Conservation (phyloP, 2,329 filamentous ascomycete species). For the Tolypocladium ophioglossoides region DNA sequence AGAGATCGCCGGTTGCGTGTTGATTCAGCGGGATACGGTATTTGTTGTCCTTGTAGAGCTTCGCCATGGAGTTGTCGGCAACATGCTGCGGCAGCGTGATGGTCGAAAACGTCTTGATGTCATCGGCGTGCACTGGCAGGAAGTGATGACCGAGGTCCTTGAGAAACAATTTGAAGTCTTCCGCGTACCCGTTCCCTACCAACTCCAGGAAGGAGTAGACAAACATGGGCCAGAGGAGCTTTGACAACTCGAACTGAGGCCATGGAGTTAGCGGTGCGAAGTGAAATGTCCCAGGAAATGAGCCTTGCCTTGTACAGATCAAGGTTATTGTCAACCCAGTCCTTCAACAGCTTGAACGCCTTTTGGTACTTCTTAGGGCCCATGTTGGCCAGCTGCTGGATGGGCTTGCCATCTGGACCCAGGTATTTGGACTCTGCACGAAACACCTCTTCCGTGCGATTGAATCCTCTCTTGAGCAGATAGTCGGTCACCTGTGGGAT, state of each 20-base stretch:
- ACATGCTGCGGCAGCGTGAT: conserved; percentile 72
- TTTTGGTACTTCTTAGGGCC: conserved; percentile 69
- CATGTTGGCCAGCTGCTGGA: conserved; percentile 56
- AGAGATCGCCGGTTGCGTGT: conserved; percentile 69
- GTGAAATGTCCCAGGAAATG: neutral
- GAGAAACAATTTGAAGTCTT: conserved; percentile 67
- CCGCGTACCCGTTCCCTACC: conserved; percentile 57
- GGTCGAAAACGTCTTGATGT: conserved; percentile 63
- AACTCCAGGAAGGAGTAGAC: conserved; percentile 86
- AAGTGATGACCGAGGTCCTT: conserved; percentile 58
- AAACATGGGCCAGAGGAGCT: conserved; percentile 86
- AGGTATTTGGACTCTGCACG: conserved; percentile 80
- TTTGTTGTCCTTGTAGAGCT: conserved; percentile 74
- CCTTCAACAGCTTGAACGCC: conserved; percentile 61
- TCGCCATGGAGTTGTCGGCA: conserved; percentile 63
- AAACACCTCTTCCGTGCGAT: conserved; percentile 82
- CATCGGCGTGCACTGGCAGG: conserved; percentile 67
- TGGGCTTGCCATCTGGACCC: conserved; percentile 68
- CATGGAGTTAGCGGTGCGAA: neutral
- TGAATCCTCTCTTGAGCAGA: conserved; percentile 89
- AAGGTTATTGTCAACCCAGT: conserved; percentile 84
- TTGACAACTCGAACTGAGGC: conserved; percentile 67
- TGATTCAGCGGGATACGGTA: conserved; percentile 86
- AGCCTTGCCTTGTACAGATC: conserved; percentile 77
- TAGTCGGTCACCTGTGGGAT: conserved; percentile 69